Evolutionary conservation across 2,329 filamentous ascomycete species (phyloP), one percentile per base, ranked within the genome.

Genomic region (Annulohypoxylon truncatum): DNA sequence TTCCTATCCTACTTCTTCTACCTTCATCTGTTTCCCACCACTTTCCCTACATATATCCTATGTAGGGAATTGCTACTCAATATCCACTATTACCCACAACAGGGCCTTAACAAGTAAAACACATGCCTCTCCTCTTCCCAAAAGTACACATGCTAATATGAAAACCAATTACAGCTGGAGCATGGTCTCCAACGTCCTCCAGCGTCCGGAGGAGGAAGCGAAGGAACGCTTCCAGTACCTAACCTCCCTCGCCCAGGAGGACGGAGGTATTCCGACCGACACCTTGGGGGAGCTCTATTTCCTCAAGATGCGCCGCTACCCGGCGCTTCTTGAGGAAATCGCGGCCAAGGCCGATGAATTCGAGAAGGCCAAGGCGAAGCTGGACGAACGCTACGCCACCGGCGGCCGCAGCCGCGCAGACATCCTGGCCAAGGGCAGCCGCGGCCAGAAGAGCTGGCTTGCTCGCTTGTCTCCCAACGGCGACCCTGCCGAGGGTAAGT

Each of bases 151-250:
- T 8, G 4, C 58, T 70, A 50, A 67, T 57, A 2, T 9, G n/a
- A n/a, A 26, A 15, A 29, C 9, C 2, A 13, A 53, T 20, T 18
- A 47, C n/a, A 73, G 72, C 33, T 73, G 62, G 64, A 50, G 47
- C 12, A 61, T 69, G 10, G 72, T 75, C 48, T 56, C 61, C 44
- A 18, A 48, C 13, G 28, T 60, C 1, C 28, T 74, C 38, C 5
- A 53, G 4, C 64, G 69, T 20, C 6, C 46, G 46, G 61, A 61
- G 52, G 40, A 42, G 1, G 63, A 71, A 9, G 63, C 67, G 9
- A 51, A 67, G 24, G 18, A 42, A 2, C 71, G 64, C 18, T 61
- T 66, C 63, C 60, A 61, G 33, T 18, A 31, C n/a, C 33, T 42
- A 31, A 42, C 20, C 1, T 8, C 31, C 0, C 7, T 29, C 4